Conservation (phyloP, 768 basidiomycete species). For the Solioccasus polychromus region DNA sequence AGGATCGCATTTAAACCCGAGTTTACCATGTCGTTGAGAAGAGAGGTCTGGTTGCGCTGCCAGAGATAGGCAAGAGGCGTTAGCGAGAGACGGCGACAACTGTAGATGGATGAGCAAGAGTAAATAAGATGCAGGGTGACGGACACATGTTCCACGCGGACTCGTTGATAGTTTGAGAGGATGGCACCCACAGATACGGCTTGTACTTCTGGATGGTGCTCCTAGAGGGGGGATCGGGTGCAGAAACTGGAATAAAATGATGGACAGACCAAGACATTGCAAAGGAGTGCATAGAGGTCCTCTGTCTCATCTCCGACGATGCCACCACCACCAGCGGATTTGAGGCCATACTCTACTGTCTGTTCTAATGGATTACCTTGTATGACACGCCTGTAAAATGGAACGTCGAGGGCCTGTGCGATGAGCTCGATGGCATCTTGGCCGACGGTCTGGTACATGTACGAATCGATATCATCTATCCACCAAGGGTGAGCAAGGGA, state of each 20-base stretch:
- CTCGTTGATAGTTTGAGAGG: slow-evolving; percentile 94
- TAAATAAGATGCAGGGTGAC: slow-evolving; percentile 21
- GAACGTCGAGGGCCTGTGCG: slow-evolving; percentile 80
- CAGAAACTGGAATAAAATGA: not conserved
- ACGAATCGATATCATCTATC: slow-evolving; percentile 96
- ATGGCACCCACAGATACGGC: slow-evolving; percentile 96
- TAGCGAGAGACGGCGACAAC: slow-evolving; percentile 77
- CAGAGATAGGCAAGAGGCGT: slow-evolving; percentile 87
- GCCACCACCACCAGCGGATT: slow-evolving; percentile 48
- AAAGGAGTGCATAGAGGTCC: slow-evolving; percentile 76
- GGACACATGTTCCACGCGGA: slow-evolving; percentile 97
- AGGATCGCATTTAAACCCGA: slow-evolving; percentile 77
- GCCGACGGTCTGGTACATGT: slow-evolving; percentile 98
- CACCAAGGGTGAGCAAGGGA: slow-evolving; percentile 2
- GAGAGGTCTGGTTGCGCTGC: slow-evolving; percentile 86
- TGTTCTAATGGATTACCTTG: slow-evolving; percentile 77
- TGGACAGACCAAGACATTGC: slow-evolving; percentile 66
- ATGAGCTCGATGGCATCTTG: slow-evolving; percentile 89
- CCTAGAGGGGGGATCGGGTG: slow-evolving; percentile 37
- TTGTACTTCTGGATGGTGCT: slow-evolving; percentile 72
- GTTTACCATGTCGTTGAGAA: slow-evolving; percentile 84
- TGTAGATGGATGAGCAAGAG: slow-evolving; percentile 28
- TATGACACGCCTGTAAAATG: slow-evolving; percentile 81
- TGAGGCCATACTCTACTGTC: slow-evolving; percentile 81
- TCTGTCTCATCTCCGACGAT: slow-evolving; percentile 92